Evolutionary conservation across 2,329 filamentous ascomycete genomes (phyloP), one percentile per base, ranked within the genome.

Genomic region (Pseudogymnoascus sp.): DNA sequence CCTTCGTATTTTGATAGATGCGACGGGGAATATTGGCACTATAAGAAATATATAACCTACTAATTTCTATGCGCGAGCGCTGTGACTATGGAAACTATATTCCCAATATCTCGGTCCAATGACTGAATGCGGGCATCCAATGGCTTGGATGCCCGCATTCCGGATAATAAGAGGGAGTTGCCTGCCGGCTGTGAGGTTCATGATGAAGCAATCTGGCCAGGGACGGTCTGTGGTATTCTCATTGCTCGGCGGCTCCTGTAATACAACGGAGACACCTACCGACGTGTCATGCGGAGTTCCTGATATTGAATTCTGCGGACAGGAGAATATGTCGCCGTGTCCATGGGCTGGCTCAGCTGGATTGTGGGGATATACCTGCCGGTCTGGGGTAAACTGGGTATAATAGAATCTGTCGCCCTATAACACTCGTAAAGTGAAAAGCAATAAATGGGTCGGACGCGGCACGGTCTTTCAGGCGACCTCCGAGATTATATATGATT

Each of bases 61-160:
- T n/a, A 52, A 35, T 55, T 33, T 7, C 12, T 16, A 55, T 16
- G 49, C 28, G n/a, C n/a, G n/a, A 33, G 49, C 28, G 49, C 49
- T 55, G 45, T 31, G 25, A 31, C 45, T 55, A 35, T 35, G n/a
- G 49, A 55, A 55, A 55, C 49, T 55, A 55, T 55, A 55, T 55
- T 55, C 49, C 49, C 49, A 55, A 55, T 55, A 55, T 55, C 49
- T 55, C 49, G 28, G 49, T 35, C 49, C 49, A 55, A 55, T 55
- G 49, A 21, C 28, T 31, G 28, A 28, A 28, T 28, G 25, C 25
- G 25, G 25, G 7, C 25, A 28, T 28, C 25, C 25, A 28, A 28
- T 28, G 25, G 5, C 45, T 55, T 31, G 49, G 49, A 55, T 55
- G 49, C 49, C 49, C 49, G 49, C 49, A 55, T 55, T 55, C 49